Evolutionary conservation across 495 filamentous ascomycete genomes (phyloP).

Genomic region (Aspergillus funiculosus): DNA sequence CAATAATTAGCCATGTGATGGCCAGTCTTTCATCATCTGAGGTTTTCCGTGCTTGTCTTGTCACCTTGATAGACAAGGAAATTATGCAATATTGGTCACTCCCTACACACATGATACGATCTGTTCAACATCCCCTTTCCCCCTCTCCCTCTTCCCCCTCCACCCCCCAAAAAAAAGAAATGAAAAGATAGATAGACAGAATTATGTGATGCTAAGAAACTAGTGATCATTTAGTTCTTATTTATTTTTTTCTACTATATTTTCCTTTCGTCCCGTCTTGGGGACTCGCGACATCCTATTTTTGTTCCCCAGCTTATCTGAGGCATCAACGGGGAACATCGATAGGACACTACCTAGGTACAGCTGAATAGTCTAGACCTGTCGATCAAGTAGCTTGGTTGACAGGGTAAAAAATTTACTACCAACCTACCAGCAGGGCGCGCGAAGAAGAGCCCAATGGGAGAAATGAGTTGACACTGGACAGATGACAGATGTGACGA

Average conservation of each 20-base stretch:
- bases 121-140: background rate
- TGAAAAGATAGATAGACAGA: background rate
- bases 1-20: slow-evolving; percentile 10
- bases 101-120: slow-evolving; percentile 12
- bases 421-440: background rate
- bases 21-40: slow-evolving; percentile 14
- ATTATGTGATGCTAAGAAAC: background rate
- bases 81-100: slow-evolving; percentile 13
- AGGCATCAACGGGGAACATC: slow-evolving; percentile 17
- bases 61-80: slow-evolving; percentile 1
- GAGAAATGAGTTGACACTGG: background rate
- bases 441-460: slow-evolving; percentile 15
- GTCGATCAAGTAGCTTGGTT: slow-evolving; percentile 23
- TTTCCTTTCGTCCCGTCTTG: slow-evolving; percentile 4
- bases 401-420: slow-evolving; percentile 1
- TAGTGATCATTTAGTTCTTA: background rate
- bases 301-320: slow-evolving; percentile 18
- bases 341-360: slow-evolving; percentile 12
- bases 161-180: slow-evolving; percentile 1
- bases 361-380: slow-evolving; percentile 22
- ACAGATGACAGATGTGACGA: slow-evolving; percentile 7
- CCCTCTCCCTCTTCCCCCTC: too few relatives aligned
- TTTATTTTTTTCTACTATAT: slow-evolving; percentile 4
- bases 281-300: slow-evolving; percentile 6
- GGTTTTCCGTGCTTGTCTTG: slow-evolving; percentile 2